Evolutionary conservation across 2,329 filamentous ascomycete genomes (phyloP).

Genomic region (Aspergillus chevalieri): DNA sequence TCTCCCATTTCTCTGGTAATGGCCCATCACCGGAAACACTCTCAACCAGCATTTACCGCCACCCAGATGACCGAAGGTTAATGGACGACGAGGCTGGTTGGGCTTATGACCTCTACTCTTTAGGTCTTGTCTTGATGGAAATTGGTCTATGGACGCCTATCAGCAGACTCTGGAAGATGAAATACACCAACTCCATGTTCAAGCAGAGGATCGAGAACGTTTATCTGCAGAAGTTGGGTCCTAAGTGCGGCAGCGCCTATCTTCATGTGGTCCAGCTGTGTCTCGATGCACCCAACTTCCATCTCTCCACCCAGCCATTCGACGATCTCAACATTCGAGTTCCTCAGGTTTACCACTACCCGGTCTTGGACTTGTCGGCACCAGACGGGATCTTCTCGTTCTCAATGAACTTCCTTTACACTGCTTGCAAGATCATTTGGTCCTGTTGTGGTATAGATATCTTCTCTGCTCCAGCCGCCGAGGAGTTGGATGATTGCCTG

Average conservation of each 20-base stretch:
- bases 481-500: slow-evolving; percentile 38
- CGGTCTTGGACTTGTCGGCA: slow-evolving; percentile 36
- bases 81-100: slow-evolving; percentile 34
- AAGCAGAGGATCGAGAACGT: slow-evolving; percentile 58
- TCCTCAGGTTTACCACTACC: slow-evolving; percentile 37
- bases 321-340: slow-evolving; percentile 36
- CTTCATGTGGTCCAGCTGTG: slow-evolving; percentile 58
- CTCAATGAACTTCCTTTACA: slow-evolving; percentile 41
- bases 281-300: slow-evolving; percentile 52
- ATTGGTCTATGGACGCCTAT: slow-evolving; percentile 60
- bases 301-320: slow-evolving; percentile 37
- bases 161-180: slow-evolving; percentile 57
- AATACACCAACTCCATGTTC: slow-evolving; percentile 58
- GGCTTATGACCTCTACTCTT: slow-evolving; percentile 54
- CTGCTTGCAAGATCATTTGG: slow-evolving; percentile 37
- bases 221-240: slow-evolving; percentile 55
- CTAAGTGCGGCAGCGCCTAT: slow-evolving; percentile 59
- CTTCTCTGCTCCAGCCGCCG: slow-evolving; percentile 33
- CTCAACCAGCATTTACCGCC: slow-evolving; percentile 55
- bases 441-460: slow-evolving; percentile 39
- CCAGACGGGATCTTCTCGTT: slow-evolving; percentile 37
- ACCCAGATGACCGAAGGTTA: slow-evolving; percentile 45
- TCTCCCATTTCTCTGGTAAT: slow-evolving; percentile 53
- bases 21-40: slow-evolving; percentile 41
- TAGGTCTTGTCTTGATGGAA: slow-evolving; percentile 57